These are phyloP conservation scores for Ulota crispa DNA, from an alignment of 225 moss, liverwort and hornwort genomes.

Conservation along the genomic window DNA sequence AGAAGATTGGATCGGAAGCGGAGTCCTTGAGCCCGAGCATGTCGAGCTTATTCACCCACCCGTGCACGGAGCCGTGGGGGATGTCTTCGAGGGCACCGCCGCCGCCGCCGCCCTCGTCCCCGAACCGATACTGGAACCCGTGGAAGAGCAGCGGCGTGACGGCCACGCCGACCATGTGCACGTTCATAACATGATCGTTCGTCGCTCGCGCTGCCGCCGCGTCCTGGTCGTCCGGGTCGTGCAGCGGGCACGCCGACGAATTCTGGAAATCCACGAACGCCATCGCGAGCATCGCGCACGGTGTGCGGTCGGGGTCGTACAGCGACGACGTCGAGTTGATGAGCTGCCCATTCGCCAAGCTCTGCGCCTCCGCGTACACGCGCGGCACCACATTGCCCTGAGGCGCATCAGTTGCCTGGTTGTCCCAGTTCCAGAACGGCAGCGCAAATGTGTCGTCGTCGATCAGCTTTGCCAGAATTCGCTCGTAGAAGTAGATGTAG, in stretches of 20 bases:
- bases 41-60: not conserved
- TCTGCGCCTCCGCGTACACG: not conserved
- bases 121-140: not conserved
- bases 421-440: constrained; percentile 60
- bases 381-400: not conserved
- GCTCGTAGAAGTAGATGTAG: constrained; percentile 46
- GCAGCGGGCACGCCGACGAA: not conserved
- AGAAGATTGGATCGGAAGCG: constrained; percentile 16
- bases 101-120: not conserved
- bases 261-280: not conserved
- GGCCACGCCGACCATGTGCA: not conserved
- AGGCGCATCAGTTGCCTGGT: not conserved
- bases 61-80: constrained; percentile 1
- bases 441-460: constrained; percentile 38
- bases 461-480: constrained; percentile 35
- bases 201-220: not conserved
- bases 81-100: not conserved
- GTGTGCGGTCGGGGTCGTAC: not conserved
- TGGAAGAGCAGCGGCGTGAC: not conserved
- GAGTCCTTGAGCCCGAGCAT: constrained; percentile 11
- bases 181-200: constrained; percentile 17
- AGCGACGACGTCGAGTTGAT: constrained; percentile 8
- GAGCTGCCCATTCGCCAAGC: not conserved
- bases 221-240: not conserved
- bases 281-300: not conserved